Conservation (phyloP, 2,329 filamentous ascomycete species). For the Aspergillus eucalypticola region DNA sequence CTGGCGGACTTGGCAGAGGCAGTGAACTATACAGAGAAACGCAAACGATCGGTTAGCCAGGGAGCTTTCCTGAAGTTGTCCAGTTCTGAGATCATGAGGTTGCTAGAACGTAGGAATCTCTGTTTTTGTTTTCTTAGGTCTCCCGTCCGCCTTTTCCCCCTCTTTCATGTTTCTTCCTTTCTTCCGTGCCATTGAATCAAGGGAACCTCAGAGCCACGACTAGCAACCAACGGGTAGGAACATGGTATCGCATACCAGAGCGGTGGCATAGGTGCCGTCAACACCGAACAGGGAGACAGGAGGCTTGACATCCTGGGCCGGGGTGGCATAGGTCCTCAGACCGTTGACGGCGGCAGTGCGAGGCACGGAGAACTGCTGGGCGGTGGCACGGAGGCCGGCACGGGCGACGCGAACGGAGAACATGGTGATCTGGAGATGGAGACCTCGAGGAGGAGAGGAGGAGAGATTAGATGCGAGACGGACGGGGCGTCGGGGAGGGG, state of each 20-base stretch:
- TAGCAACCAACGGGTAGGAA: neutral
- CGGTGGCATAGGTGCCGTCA: constrained; percentile 97
- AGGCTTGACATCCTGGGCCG: constrained; percentile 70
- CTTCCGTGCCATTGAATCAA: neutral
- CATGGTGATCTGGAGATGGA: constrained; percentile 45
- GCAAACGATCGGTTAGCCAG: constrained; percentile 13
- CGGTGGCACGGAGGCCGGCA: constrained; percentile 57
- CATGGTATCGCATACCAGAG: constrained; percentile 73
- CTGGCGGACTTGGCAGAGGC: constrained; percentile 83
- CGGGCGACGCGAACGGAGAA: constrained; percentile 58
- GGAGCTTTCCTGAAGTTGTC: neutral
- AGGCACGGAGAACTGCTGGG: constrained; percentile 46
- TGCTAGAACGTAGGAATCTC: neutral
- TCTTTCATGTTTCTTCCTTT: neutral
- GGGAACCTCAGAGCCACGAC: neutral
- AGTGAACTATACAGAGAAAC: constrained; percentile 69
- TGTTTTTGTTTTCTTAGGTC: neutral
- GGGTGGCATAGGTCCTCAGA: constrained; percentile 74
- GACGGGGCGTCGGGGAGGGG: constrained; percentile 29
- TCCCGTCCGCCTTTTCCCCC: neutral
- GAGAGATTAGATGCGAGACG: constrained; percentile 27
- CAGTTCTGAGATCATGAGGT: neutral
- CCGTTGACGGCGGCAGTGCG: constrained; percentile 43
- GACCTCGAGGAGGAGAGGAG: constrained; percentile 24
- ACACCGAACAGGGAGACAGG: constrained; percentile 91